Percentiles rank a stretch among this genome's conserved stretches.
phyloP scores from a whole-genome alignment of 495 filamentous ascomycete genomes.

The Hypoxylon cercidicola region DNA sequence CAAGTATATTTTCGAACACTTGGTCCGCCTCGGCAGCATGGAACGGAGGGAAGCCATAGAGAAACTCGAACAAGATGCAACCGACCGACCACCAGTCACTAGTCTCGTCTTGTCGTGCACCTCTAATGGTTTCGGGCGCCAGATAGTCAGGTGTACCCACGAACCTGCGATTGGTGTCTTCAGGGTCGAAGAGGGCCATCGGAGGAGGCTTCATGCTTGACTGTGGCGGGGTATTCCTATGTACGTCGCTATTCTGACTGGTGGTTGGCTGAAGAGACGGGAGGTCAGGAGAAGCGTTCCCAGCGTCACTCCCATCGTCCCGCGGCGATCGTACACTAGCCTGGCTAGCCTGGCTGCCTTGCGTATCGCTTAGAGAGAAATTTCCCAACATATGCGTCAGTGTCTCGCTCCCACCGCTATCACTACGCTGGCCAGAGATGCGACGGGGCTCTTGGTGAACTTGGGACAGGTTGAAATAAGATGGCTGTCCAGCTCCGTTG shows the following conservation, averaged over 20 bases:
- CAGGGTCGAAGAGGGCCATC: conserved; percentile 95
- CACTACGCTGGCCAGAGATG: conserved; percentile 88
- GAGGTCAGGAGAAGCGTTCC: conserved; percentile 75
- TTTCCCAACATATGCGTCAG: conserved; percentile 84
- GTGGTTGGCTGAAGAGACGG: conserved; percentile 70
- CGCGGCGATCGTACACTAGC: conserved; percentile 69
- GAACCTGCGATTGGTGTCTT: conserved; percentile 91
- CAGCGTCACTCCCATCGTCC: conserved; percentile 54
- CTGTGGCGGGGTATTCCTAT: conserved; percentile 69
- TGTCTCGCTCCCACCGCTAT: conserved; percentile 88
- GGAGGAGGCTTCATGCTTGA: conserved; percentile 89
- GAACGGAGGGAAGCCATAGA: conserved; percentile 91
- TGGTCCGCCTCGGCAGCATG: conserved; percentile 90
- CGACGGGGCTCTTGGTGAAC: conserved; percentile 79
- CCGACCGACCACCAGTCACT: conserved; percentile 99
- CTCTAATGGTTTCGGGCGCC: conserved; percentile 95
- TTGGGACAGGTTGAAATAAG: conserved; percentile 86
- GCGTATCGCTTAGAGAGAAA: conserved; percentile 79
- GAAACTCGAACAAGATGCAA: conserved; percentile 96
- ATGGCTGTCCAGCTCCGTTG: conserved; percentile 79
- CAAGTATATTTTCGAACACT: conserved; percentile 96
- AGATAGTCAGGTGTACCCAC: conserved; percentile 98
- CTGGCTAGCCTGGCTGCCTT: conserved; percentile 43
- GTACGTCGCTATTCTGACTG: conserved; percentile 60
- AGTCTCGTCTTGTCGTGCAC: conserved; percentile 93